Conservation (phyloP, 192 early-diverging fungal genomes). For the Coemansia sp. region DNA sequence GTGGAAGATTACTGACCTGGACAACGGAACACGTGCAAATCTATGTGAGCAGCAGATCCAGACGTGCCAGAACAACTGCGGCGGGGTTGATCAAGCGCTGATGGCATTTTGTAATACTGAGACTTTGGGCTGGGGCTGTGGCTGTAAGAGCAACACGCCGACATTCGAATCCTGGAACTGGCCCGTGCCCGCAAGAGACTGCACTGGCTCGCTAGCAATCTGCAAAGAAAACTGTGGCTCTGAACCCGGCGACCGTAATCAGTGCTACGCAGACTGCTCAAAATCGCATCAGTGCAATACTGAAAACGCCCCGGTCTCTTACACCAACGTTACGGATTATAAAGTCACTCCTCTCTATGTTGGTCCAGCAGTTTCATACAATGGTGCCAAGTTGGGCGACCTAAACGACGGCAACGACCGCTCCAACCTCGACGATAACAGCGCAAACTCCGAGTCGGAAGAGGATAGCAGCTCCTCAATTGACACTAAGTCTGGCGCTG, state of each 20-base stretch:
- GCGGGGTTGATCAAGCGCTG: slow-evolving; percentile 40
- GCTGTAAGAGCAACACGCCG: slow-evolving; percentile 49
- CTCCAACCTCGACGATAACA: slow-evolving; percentile 2
- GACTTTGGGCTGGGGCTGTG: slow-evolving; percentile 63
- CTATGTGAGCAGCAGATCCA: slow-evolving; percentile 51
- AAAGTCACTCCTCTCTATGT: slow-evolving; percentile 32
- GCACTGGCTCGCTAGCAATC: slow-evolving; percentile 35
- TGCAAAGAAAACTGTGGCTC: slow-evolving; percentile 42
- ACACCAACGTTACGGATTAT: slow-evolving; percentile 30
- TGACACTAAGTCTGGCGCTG: slow-evolving; percentile 4
- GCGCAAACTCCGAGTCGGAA: slow-evolving; percentile 6
- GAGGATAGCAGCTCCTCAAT: slow-evolving; percentile 9
- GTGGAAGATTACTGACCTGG: slow-evolving; percentile 50
- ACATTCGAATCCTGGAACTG: slow-evolving; percentile 54
- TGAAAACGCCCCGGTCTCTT: slow-evolving; percentile 52
- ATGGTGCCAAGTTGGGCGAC: slow-evolving; percentile 44
- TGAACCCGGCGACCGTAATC: slow-evolving; percentile 20
- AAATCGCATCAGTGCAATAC: slow-evolving; percentile 52
- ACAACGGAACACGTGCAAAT: slow-evolving; percentile 32
- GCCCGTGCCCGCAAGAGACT: slow-evolving; percentile 55
- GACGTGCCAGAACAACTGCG: slow-evolving; percentile 56
- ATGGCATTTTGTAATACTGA: slow-evolving; percentile 59
- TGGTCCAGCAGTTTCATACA: slow-evolving; percentile 55
- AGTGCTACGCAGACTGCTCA: slow-evolving; percentile 42
- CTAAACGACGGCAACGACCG: slow-evolving; percentile 56